Conservation (phyloP, 345 rosid species). For the Melastoma malabathricum region DNA sequence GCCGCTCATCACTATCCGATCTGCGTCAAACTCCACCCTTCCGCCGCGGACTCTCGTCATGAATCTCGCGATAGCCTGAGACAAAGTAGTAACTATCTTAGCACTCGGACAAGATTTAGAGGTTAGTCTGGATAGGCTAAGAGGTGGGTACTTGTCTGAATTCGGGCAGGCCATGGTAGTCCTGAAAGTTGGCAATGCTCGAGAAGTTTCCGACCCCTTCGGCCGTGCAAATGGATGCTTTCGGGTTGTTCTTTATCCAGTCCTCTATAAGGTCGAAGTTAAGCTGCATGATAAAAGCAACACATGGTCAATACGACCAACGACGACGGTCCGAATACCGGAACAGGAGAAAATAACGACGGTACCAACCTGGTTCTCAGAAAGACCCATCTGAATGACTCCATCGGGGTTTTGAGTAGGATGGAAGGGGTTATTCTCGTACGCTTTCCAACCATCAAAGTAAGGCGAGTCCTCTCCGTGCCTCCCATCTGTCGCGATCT, state of each 20-base stretch:
- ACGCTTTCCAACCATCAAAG: constrained; percentile 84
- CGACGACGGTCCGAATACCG: too few species aligned
- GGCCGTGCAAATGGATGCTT: constrained; percentile 59
- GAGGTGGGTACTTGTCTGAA: constrained; percentile 43
- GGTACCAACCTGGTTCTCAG: constrained; percentile 60
- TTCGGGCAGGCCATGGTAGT: constrained; percentile 62
- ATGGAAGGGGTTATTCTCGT: constrained; percentile 57
- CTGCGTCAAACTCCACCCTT: constrained; percentile 45
- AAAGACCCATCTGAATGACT: constrained; percentile 81
- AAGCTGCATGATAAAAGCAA: constrained; percentile 1
- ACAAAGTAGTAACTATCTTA: neutral
- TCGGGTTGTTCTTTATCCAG: constrained; percentile 56
- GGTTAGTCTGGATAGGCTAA: too few species aligned
- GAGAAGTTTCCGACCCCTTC: constrained; percentile 47
- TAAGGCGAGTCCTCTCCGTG: constrained; percentile 77
- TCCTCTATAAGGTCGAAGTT: constrained; percentile 30
- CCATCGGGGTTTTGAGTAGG: constrained; percentile 39
- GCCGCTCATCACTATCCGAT: constrained; percentile 69
- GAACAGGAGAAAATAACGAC: too few species aligned
- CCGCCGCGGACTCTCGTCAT: constrained; percentile 63
- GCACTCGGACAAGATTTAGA: neutral
- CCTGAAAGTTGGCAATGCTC: constrained; percentile 67
- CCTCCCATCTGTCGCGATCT: constrained; percentile 36
- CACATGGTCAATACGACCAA: neutral
- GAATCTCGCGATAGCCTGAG: constrained; percentile 63